A percentile compares a stretch with the other conserved stretches of the same genome.
Evolutionary conservation across 306 rosid species (phyloP).

Genomic region (Inga oerstediana): DNA sequence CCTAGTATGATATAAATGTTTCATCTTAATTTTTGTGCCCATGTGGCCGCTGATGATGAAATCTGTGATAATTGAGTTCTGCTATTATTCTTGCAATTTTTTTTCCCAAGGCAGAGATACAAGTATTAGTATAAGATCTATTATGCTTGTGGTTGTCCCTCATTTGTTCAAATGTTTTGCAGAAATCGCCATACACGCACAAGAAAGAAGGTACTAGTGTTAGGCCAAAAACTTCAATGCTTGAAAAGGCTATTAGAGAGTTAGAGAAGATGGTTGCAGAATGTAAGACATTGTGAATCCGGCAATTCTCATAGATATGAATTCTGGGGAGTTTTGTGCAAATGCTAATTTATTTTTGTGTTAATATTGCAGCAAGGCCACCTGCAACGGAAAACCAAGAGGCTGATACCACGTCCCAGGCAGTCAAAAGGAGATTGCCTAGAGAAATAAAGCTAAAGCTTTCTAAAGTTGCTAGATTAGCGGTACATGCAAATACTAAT

Average conservation of each 20-base stretch:
- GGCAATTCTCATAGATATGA: slow-evolving; percentile 31
- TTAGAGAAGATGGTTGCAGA: slow-evolving; percentile 96
- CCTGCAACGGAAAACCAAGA: slow-evolving; percentile 83
- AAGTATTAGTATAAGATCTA: slow-evolving; percentile 22
- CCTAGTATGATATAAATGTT: slow-evolving; percentile 11
- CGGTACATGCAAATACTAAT: slow-evolving; percentile 54
- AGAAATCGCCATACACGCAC: slow-evolving; percentile 64
- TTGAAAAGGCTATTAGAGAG: slow-evolving; percentile 91
- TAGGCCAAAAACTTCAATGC: slow-evolving; percentile 81
- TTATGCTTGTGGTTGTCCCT: slow-evolving; percentile 19
- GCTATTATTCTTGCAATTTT: slow-evolving; percentile 4
- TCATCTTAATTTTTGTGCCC: slow-evolving; percentile 18
- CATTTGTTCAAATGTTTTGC: slow-evolving; percentile 46
- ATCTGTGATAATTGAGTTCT: slow-evolving; percentile 31
- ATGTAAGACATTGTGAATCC: slow-evolving; percentile 60
- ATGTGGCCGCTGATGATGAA: slow-evolving; percentile 20
- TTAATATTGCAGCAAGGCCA: slow-evolving; percentile 80
- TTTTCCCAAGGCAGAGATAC: slow-evolving; percentile 8
- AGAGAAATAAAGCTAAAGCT: slow-evolving; percentile 95
- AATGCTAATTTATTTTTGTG: slow-evolving; percentile 31
- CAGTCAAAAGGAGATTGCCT: slow-evolving; percentile 94
- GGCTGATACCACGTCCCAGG: slow-evolving; percentile 72
- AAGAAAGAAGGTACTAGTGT: slow-evolving; percentile 85
- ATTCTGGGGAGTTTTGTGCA: slow-evolving; percentile 26
- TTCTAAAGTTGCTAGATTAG: slow-evolving; percentile 97